Evolutionary conservation across 1,284 basidiomycete species (phyloP).

Genomic region (Vanrija humicola): DNA sequence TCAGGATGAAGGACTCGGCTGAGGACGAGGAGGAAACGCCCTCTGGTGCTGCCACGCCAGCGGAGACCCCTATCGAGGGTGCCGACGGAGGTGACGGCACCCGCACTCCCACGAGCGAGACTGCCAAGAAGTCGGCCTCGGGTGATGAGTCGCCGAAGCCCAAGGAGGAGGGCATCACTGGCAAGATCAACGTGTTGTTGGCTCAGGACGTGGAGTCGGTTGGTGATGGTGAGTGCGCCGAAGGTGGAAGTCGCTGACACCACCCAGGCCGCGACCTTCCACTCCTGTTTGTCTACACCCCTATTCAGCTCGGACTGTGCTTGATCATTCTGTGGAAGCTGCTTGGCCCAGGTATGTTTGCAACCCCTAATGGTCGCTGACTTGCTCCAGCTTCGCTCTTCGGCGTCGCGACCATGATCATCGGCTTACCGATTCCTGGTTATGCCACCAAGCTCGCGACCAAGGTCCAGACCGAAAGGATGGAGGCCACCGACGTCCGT

Average conservation of each 20-base stretch:
- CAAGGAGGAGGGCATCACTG: constrained; percentile 50
- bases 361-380: constrained; percentile 34
- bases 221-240: constrained; percentile 33
- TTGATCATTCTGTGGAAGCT: constrained; percentile 41
- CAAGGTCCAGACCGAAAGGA: constrained; percentile 34
- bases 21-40: constrained; percentile 17
- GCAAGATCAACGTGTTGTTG: constrained; percentile 60
- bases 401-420: constrained; percentile 56
- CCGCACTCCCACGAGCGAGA: constrained; percentile 11
- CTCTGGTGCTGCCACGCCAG: constrained; percentile 7
- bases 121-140: constrained; percentile 7
- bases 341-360: constrained; percentile 45
- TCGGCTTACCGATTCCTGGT: constrained; percentile 56
- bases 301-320: constrained; percentile 41
- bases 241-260: background rate
- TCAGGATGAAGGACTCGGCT: constrained; percentile 54
- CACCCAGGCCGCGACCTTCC: constrained; percentile 38
- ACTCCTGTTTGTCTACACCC: constrained; percentile 40
- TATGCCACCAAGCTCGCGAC: constrained; percentile 39
- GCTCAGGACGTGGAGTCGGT: constrained; percentile 47
- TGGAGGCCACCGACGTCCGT: constrained; percentile 54
- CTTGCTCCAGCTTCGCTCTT: constrained; percentile 51
- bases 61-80: background rate
- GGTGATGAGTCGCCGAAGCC: constrained; percentile 13
- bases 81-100: constrained; percentile 21